These are phyloP conservation scores for Theobroma cacao DNA, from an alignment of 345 rosid species.

Conservation along the genomic window DNA sequence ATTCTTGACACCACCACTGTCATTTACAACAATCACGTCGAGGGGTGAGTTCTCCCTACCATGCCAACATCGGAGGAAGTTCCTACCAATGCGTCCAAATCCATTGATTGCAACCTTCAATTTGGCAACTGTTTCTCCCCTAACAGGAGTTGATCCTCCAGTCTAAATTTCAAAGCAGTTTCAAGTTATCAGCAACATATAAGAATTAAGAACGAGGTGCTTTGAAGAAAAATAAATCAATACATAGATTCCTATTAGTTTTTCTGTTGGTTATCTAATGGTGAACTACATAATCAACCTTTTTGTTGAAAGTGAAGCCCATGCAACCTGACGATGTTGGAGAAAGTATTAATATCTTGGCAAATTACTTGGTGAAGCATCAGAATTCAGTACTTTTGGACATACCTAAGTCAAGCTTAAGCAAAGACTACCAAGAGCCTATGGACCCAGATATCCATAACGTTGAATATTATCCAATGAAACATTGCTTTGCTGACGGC, in stretches of 20 bases:
- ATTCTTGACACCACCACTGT: slow-evolving; percentile 98
- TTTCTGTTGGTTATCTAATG: not conserved
- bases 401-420: not conserved
- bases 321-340: not conserved
- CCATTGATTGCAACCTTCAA: slow-evolving; percentile 97
- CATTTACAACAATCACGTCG: slow-evolving; percentile 86
- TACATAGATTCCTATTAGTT: not conserved
- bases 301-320: not conserved
- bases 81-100: slow-evolving; percentile 96
- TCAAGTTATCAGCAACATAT: not conserved
- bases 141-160: slow-evolving; percentile 42
- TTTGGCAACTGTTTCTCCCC: slow-evolving; percentile 75
- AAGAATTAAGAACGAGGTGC: not conserved
- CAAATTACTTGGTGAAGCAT: not conserved
- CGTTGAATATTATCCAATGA: not conserved
- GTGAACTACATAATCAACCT: not conserved
- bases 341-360: not conserved
- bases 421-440: not conserved
- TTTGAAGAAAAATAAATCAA: not conserved
- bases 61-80: slow-evolving; percentile 98
- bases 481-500: not conserved
- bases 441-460: not conserved
- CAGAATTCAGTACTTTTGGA: not conserved
- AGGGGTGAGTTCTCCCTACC: slow-evolving; percentile 93
- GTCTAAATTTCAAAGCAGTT: slow-evolving; percentile 34